Percentiles rank a stretch among this genome's conserved stretches.
Conservation (phyloP, 106 monocot species). For the Dactylorhiza incarnata region DNA sequence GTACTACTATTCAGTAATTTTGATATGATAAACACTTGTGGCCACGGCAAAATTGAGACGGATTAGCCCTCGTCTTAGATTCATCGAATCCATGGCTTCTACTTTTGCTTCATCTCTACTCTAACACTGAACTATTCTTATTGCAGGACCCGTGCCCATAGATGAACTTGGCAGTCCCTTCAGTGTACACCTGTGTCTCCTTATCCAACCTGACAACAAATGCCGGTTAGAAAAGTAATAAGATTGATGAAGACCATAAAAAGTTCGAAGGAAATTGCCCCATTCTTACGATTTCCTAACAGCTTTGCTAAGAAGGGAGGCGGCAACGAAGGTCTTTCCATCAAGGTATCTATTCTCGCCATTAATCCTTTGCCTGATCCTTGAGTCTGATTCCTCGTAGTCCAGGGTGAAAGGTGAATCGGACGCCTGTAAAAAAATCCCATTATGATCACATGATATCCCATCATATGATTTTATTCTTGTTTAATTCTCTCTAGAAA, state of each 20-base stretch:
- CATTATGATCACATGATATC: neutral
- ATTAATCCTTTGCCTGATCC: constrained; percentile 32
- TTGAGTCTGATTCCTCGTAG: constrained; percentile 21
- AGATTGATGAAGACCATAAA: neutral
- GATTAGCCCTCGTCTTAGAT: neutral
- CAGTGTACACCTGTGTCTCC: constrained; percentile 53
- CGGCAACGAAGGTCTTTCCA: constrained; percentile 31
- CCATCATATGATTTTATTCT: no score
- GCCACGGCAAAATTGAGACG: neutral
- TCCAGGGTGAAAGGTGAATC: constrained; percentile 30
- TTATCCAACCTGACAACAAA: constrained; percentile 27
- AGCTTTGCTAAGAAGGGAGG: constrained; percentile 33
- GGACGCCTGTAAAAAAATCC: constrained; percentile 25
- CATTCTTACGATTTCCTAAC: constrained; percentile 30
- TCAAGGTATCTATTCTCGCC: constrained; percentile 38
- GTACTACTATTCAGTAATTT: neutral
- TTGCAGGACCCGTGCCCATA: constrained; percentile 35
- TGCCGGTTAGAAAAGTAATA: neutral
- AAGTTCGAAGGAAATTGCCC: neutral
- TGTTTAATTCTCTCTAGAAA: neutral
- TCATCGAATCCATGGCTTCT: neutral
- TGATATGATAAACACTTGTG: neutral
- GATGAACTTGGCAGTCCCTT: constrained; percentile 44
- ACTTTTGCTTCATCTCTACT: neutral
- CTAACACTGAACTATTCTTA: constrained; percentile 7